Evolutionary conservation across 2,329 filamentous ascomycete species (phyloP).

Genomic region (Elsinoe fawcettii): DNA sequence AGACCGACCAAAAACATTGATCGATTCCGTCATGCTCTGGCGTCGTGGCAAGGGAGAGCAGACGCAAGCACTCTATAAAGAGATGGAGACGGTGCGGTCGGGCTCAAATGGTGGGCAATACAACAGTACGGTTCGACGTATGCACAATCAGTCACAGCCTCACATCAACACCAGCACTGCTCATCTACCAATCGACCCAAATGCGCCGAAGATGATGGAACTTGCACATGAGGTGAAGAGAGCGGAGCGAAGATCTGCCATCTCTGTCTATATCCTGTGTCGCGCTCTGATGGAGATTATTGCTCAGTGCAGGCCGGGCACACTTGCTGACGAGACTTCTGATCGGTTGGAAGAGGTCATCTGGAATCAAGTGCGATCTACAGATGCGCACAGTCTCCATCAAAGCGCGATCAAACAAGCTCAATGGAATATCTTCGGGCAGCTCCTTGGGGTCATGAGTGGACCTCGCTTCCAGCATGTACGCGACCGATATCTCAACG

Average conservation of each 20-base stretch:
- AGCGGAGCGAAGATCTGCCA: conserved; percentile 74
- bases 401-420: conserved; percentile 77
- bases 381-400: conserved; percentile 72
- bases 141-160: conserved; percentile 15
- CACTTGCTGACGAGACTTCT: conserved; percentile 84
- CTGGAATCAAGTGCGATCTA: conserved; percentile 85
- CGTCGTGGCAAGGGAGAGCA: conserved; percentile 91
- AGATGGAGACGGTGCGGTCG: conserved; percentile 24
- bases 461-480: conserved; percentile 83
- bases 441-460: conserved; percentile 93
- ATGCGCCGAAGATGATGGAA: conserved; percentile 18
- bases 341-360: conserved; percentile 92
- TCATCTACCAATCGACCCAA: conserved; percentile 11
- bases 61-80: conserved; percentile 41
- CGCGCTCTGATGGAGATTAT: conserved; percentile 91
- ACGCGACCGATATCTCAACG: conserved; percentile 69
- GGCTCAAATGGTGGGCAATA: conserved; percentile 1
- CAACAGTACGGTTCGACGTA: conserved; percentile 15
- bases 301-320: conserved; percentile 73
- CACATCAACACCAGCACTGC: conserved; percentile 17
- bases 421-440: conserved; percentile 92
- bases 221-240: conserved; percentile 26
- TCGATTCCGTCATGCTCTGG: conserved; percentile 98
- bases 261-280: conserved; percentile 93
- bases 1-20: conserved; percentile 86